Conservation (phyloP, 176 grass and related monocot genomes). For the Pontederia paniculata region DNA sequence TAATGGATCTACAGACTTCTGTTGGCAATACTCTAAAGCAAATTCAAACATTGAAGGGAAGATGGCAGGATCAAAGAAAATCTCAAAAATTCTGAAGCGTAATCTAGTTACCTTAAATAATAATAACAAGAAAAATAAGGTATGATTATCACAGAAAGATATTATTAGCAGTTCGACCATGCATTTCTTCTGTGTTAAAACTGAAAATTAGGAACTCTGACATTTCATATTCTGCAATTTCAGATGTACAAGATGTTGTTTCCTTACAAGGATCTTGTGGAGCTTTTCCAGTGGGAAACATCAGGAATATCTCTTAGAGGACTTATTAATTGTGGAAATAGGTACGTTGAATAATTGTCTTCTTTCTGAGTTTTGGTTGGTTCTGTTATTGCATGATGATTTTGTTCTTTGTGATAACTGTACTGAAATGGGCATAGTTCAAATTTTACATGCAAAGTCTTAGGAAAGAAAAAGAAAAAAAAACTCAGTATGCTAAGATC, state of each 20-base stretch:
- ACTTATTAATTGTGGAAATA: constrained; percentile 95
- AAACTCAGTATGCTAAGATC: too few species aligned
- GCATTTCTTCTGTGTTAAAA: neutral
- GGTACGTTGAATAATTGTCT: constrained; percentile 27
- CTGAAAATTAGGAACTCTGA: neutral
- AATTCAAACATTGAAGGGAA: constrained; percentile 34
- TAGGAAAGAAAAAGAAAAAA: too few species aligned
- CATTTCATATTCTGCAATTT: constrained; percentile 6
- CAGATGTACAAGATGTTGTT: constrained; percentile 56
- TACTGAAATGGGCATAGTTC: too few species aligned
- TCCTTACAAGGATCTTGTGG: constrained; percentile 70
- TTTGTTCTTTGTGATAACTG: too few species aligned
- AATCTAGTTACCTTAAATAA: constrained; percentile 76
- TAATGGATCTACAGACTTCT: constrained; percentile 30
- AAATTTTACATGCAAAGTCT: too few species aligned
- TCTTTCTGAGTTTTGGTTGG: neutral
- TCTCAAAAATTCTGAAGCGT: constrained; percentile 65
- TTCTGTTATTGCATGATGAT: too few species aligned
- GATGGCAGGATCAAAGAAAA: constrained; percentile 64
- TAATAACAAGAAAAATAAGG: constrained; percentile 84
- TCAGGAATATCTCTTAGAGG: constrained; percentile 70
- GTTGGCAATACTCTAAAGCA: constrained; percentile 37
- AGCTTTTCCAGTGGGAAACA: constrained; percentile 83
- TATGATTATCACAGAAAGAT: constrained; percentile 5
- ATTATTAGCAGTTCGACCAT: neutral